Base-by-base conservation (phyloP, 1,284 basidiomycete species). In the Ceratobasidium sp. region DNA sequence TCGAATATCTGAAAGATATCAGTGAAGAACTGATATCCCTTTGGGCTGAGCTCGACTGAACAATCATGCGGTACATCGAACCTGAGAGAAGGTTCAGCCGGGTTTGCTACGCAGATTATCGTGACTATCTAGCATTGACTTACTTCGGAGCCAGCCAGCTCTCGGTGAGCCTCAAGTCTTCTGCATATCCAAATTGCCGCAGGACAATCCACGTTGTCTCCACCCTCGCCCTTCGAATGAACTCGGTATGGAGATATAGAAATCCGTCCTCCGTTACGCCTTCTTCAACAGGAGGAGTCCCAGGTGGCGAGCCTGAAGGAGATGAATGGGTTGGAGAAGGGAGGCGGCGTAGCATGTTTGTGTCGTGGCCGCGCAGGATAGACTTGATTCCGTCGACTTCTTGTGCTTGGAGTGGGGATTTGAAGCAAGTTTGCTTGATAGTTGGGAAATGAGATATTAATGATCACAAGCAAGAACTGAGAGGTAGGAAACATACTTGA, bases 141-240 rank as follows among this genome's bases (percentile, higher is more conserved):
- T 72, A 95, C 94, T 92, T 95, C 23, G 96, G 96, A 74, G 87
- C 86, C 69, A 98, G 82, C 81, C 96, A 97, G 16, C 87, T 86
- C 80, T 98, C 96, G n/a, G 91, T 91, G 73, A 99, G 83, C 76
- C 91, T 90, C 75, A 99, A 82, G 80, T 98, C 95, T 80, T 98
- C 96, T 50, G 93, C 97, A 80, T 99, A 99, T 0, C 97, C 97
- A 80, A 98, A 98, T 78, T 91, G 94, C 74, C 96, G 86, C 76
- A 99, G 84, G 2, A 98, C 96, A 1, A 95, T 97, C 97, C 97
- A 99, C 0, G 97, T 98, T 30, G 98, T 99, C 82, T 99, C 97
- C 76, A 98, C 87, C 54, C 98, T 87, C 14, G 97, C 98, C 67
- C 94, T 90, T 83, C 98, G 97, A 75, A 99, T 98, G 83, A 99